Evolutionary conservation across 2,329 filamentous ascomycete genomes (phyloP).

Genomic region (Phialophora verrucosa): DNA sequence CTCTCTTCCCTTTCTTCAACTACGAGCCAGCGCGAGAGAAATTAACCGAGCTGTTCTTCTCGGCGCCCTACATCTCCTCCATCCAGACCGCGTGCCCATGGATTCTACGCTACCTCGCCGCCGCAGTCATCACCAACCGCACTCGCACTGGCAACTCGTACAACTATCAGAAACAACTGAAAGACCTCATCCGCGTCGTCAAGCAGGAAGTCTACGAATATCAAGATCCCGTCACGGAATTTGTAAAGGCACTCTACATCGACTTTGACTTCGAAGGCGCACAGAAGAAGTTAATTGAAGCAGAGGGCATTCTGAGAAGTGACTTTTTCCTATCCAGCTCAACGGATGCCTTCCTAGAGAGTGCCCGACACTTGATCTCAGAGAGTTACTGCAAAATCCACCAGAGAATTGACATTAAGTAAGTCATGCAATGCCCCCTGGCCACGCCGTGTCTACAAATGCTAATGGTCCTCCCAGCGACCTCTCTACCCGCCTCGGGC

Average conservation of each 20-base stretch:
- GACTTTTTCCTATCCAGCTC: constrained; percentile 94
- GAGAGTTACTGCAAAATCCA: constrained; percentile 99
- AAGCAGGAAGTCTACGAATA: constrained; percentile 99
- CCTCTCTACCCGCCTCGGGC: constrained; percentile 85
- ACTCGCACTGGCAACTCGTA: constrained; percentile 79
- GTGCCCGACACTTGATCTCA: constrained; percentile 93
- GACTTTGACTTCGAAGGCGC: constrained; percentile 98
- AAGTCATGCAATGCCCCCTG: constrained; percentile 41
- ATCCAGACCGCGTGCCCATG: constrained; percentile 98
- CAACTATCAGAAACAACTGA: constrained; percentile 96
- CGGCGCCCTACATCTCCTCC: constrained; percentile 96
- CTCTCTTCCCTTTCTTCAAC: constrained; percentile 99
- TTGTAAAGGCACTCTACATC: constrained; percentile 93
- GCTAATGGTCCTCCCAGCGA: constrained; percentile 59
- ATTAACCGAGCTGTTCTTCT: constrained; percentile 96
- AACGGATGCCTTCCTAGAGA: constrained; percentile 88
- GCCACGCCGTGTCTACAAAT: constrained; percentile 4
- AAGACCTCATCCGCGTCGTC: constrained; percentile 94
- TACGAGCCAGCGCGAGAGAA: constrained; percentile 87
- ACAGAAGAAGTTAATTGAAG: constrained; percentile 81
- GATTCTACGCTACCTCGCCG: constrained; percentile 91
- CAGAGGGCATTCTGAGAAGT: constrained; percentile 86
- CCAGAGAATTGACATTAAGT: constrained; percentile 95
- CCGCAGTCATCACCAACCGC: constrained; percentile 92
- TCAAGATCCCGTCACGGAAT: constrained; percentile 91